phyloP scores from a whole-genome alignment of 2,329 filamentous ascomycete species.

The Exophiala dermatitidis region DNA sequence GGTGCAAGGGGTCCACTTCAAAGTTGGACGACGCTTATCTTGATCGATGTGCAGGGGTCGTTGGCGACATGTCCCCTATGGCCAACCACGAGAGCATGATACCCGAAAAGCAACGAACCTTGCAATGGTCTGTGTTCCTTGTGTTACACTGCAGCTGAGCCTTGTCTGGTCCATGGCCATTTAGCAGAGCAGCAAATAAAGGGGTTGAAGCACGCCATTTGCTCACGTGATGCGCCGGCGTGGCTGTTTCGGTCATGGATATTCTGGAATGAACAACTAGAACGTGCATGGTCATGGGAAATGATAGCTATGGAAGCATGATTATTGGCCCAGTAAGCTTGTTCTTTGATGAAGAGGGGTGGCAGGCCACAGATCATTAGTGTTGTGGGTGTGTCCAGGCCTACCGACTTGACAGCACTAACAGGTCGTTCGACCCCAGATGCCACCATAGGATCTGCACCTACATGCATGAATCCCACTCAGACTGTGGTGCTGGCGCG shows the following conservation, averaged over 20 bases:
- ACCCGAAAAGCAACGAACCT: background rate
- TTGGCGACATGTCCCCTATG: background rate
- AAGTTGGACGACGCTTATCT: background rate
- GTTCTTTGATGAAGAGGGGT: too few species aligned
- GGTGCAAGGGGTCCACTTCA: background rate
- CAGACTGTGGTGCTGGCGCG: too few species aligned
- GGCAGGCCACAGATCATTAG: too few species aligned
- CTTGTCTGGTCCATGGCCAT: background rate
- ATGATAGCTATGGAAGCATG: too few species aligned
- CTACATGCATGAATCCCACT: too few species aligned
- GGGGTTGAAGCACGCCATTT: slow-evolving; percentile 19
- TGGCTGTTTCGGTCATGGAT: background rate
- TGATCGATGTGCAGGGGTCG: background rate
- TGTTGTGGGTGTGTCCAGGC: too few species aligned
- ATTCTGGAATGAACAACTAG: background rate
- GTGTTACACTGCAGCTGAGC: background rate
- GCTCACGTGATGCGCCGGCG: slow-evolving; percentile 12
- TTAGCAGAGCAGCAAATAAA: slow-evolving; percentile 14
- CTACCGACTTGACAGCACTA: too few species aligned
- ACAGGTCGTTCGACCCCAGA: too few species aligned
- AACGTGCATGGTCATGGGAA: background rate
- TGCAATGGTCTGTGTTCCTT: background rate
- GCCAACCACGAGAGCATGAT: background rate
- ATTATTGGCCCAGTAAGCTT: slow-evolving; percentile 5
- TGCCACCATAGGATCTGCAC: too few species aligned